Base-by-base conservation (phyloP, 345 rosid genomes). In the Noccaea caerulescens region DNA sequence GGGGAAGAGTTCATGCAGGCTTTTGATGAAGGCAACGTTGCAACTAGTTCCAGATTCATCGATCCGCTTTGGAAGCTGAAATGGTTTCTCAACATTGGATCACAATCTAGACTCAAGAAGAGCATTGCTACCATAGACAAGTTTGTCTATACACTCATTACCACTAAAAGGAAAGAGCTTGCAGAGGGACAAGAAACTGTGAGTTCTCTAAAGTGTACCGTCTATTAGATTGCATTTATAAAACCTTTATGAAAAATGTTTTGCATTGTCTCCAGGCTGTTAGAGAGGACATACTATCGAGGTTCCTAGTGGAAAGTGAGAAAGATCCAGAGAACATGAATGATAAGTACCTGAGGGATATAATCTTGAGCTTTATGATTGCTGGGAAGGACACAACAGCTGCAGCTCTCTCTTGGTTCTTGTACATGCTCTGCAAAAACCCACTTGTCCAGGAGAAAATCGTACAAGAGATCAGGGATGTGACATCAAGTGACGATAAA, bases 301-400 rank as follows among this genome's bases (percentile, higher is more conserved):
- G 87, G 8, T 85, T 92, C 66, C 57, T 89, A 4, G n/a, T 72
- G 55, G 91, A 81, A 61, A 84, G 84, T 37, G 75, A 85, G 77
- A 83, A 84, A 65, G 84, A 82, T 51, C 92, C 92, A 0, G 77
- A 80, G 73, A 66, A 34, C 5, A 86, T 86, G 92, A 83, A 79
- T 3, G 93, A 89, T 23, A 66, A 79, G 58, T 89, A 82, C 54
- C 44, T 92, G 65, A 82, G 88, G 10, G 98, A 89, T 68, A 85
- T 87, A 38, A 88, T 88, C 42, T 68, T 92, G 62, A 89, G 68
- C 52, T 86, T 87, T 43, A 82, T 87, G 85, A 72, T 86, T 5
- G 89, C 98, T 7, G 93, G 96, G 8, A 92, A 89, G 75, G 98
- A 92, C 53, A 58, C 89, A 4, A 83, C 72, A 3, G 91, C 89